These are phyloP conservation scores for Eragrostis nindensis DNA, from an alignment of 176 grass and related monocot species.

Conservation along the genomic window DNA sequence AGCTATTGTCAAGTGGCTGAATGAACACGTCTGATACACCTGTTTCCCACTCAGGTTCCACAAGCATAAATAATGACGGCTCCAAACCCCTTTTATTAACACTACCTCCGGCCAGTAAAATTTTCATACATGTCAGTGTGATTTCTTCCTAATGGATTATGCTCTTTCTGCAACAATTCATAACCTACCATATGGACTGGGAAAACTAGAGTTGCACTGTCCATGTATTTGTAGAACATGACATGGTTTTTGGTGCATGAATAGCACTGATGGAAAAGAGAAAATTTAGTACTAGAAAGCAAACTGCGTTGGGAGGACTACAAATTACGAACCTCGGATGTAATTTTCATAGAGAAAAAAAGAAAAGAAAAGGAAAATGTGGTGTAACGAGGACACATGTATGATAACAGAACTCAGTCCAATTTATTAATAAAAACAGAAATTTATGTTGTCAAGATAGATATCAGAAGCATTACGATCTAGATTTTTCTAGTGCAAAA, in stretches of 20 bases:
- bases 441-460: constrained; percentile 24
- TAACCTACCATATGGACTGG: constrained; percentile 19
- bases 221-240: constrained; percentile 35
- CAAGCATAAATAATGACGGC: constrained; percentile 26
- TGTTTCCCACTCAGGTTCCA: constrained; percentile 49
- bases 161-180: constrained; percentile 29
- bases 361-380: too few species aligned
- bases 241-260: not conserved
- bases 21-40: constrained; percentile 35
- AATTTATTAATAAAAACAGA: too few species aligned
- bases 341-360: too few species aligned
- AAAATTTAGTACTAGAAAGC: constrained; percentile 33
- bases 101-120: constrained; percentile 27
- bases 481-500: constrained; percentile 28
- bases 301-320: not conserved
- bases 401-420: too few species aligned
- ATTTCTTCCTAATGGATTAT: constrained; percentile 5
- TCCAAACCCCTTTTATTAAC: constrained; percentile 22
- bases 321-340: too few species aligned
- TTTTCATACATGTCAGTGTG: constrained; percentile 23
- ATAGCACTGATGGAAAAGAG: constrained; percentile 5
- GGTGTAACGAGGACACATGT: too few species aligned
- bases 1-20: constrained; percentile 23
- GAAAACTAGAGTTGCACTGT: not conserved
- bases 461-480: not conserved